These are phyloP conservation scores for Apiotrichum porosum DNA, from an alignment of 1,284 basidiomycete genomes.

Conservation along the genomic window DNA sequence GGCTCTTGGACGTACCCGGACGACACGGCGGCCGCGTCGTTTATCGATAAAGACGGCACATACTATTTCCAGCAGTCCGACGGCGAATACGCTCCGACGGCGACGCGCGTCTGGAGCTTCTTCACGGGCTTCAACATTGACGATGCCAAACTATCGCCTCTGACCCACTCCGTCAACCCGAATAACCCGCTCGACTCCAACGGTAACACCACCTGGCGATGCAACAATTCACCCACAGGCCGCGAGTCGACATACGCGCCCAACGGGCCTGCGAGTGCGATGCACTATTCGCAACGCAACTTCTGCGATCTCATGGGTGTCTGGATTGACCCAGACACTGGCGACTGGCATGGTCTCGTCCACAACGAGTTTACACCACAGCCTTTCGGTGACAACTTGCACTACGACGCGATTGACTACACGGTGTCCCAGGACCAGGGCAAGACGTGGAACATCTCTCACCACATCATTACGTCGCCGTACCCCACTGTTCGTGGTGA, in stretches of 20 bases:
- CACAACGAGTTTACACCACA: constrained; percentile 8
- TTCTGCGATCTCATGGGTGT: constrained; percentile 9
- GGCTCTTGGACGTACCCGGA: neutral
- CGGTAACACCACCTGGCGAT: constrained; percentile 7
- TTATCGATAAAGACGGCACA: constrained; percentile 6
- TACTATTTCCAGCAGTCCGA: constrained; percentile 6
- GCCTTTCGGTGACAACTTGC: constrained; percentile 6
- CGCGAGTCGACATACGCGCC: constrained; percentile 1
- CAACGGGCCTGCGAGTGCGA: too few species aligned
- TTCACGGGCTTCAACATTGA: constrained; percentile 3
- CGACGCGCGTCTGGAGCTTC: constrained; percentile 1
- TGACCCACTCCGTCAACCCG: neutral
- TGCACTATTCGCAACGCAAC: constrained; percentile 7
- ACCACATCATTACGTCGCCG: constrained; percentile 3
- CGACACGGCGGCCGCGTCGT: constrained; percentile 6
- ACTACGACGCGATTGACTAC: constrained; percentile 8
- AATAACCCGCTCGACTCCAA: constrained; percentile 4
- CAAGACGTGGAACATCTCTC: constrained; percentile 3
- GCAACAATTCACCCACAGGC: constrained; percentile 8
- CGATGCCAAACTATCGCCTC: neutral
- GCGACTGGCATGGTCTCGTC: constrained; percentile 4
- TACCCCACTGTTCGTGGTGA: constrained; percentile 2
- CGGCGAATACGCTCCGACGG: neutral
- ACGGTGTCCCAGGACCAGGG: constrained; percentile 3
- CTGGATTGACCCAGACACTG: constrained; percentile 9